phyloP scores from a whole-genome alignment of 306 rosid genomes.

The Dryas octopetala region DNA sequence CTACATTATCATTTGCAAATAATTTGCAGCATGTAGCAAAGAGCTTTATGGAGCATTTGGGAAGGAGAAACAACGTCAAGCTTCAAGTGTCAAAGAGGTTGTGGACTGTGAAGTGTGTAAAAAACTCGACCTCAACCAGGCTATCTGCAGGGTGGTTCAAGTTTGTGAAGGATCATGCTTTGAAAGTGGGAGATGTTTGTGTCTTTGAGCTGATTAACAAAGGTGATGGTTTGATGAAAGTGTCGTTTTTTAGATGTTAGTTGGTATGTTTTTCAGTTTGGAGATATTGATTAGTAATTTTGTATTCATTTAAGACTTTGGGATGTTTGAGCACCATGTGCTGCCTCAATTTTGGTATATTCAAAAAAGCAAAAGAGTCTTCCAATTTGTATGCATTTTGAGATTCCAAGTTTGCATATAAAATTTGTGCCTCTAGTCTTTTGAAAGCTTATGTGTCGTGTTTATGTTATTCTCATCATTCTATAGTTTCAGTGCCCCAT shows the following conservation, averaged over 20 bases:
- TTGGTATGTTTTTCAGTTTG: background rate
- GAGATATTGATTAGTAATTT: background rate
- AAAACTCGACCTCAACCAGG: background rate
- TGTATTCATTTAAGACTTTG: background rate
- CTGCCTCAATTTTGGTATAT: background rate
- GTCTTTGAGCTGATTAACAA: conserved; percentile 4
- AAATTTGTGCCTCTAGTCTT: too few relatives aligned
- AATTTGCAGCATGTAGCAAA: background rate
- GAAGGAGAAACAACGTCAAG: background rate
- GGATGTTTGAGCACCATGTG: background rate
- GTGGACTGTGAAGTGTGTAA: background rate
- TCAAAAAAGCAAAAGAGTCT: background rate
- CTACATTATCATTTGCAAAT: background rate
- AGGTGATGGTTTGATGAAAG: background rate
- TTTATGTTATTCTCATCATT: too few relatives aligned
- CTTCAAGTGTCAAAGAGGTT: background rate
- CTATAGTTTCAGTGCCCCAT: too few relatives aligned
- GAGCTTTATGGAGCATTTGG: background rate
- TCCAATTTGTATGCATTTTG: background rate
- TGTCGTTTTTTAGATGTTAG: background rate
- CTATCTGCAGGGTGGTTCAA: background rate
- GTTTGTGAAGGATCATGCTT: conserved; percentile 3
- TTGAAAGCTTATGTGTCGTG: too few relatives aligned
- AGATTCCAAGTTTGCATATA: background rate
- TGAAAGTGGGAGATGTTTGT: conserved; percentile 19